Percentiles rank a stretch among this genome's conserved stretches.
These are phyloP conservation scores for Botrytis fragariae DNA, from an alignment of 2,329 filamentous ascomycete genomes.

Conservation along the genomic window DNA sequence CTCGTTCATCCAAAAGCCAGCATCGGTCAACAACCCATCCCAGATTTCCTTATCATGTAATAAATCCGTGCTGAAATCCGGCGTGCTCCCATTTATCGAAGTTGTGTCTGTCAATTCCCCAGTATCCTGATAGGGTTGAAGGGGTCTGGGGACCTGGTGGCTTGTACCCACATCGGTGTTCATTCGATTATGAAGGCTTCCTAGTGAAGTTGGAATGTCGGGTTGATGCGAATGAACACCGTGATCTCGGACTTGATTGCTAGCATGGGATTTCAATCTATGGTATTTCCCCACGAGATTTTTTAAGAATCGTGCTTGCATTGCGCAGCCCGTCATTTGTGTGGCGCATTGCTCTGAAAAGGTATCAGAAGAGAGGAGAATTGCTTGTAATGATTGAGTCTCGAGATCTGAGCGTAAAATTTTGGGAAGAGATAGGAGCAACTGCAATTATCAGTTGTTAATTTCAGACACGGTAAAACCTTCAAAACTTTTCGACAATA, in stretches of 20 bases:
- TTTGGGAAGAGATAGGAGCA: slow-evolving; percentile 6
- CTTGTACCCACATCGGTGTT: neutral
- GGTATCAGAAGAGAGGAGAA: slow-evolving; percentile 23
- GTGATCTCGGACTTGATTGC: neutral
- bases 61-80: slow-evolving; percentile 17
- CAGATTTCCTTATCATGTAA: slow-evolving; percentile 34
- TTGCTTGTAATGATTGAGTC: slow-evolving; percentile 21
- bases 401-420: slow-evolving; percentile 24
- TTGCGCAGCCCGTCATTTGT: slow-evolving; percentile 34
- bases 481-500: neutral
- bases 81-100: neutral
- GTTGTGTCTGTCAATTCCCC: neutral
- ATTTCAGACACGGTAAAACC: neutral
- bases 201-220: too few species aligned
- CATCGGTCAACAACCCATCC: slow-evolving; percentile 35
- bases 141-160: neutral
- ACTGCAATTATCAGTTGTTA: neutral
- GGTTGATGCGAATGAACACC: neutral
- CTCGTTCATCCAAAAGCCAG: slow-evolving; percentile 37
- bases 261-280: slow-evolving; percentile 12
- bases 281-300: slow-evolving; percentile 31
- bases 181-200: neutral
- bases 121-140: neutral
- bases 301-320: slow-evolving; percentile 39
- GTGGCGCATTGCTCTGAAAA: slow-evolving; percentile 38